Evolutionary conservation across 2,329 filamentous ascomycete species (phyloP), one percentile per base, ranked within the genome.

Genomic region (Phialophora expanda): DNA sequence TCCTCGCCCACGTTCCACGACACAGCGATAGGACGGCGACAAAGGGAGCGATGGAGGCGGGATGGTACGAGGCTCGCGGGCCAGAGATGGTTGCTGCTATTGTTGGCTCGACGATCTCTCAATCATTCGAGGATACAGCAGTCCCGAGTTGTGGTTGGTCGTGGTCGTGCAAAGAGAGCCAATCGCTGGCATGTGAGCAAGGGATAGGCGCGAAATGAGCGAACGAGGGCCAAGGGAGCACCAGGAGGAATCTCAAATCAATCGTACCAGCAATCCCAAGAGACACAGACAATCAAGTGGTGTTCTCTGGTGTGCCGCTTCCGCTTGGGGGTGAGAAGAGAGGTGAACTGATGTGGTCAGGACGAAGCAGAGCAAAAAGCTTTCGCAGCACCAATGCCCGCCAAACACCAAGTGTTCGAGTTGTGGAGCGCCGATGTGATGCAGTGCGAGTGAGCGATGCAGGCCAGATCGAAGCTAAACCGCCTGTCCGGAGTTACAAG

Each of bases 61-160:
- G 58, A 61, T 56, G 58, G 65, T 63, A 65, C 67, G 65, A 69
- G 65, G 67, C 67, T 69, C 58, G 57, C 62, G 44, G 55, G 14
- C 57, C 48, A 48, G 58, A 34, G 61, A 55, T 28, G 24, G 44
- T 46, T 32, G 62, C 51, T 69, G 56, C 67, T 69, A 67, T 69
- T 67, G 67, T 69, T 69, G 67, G 67, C 53, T 44, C 34, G 54
- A 61, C 65, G 60, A 66, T 61, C 32, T 28, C 11, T 32, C 30
- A 61, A 56, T 57, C 38, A 61, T 38, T 50, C 30, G 56, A 57
- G 57, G 56, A 41, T 55, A 57, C 48, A 53, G 60, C 55, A 51
- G 53, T 46, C 54, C 56, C 59, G 51, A 14, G 34, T 50, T 62
- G 56, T 69, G 67, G 65, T 69, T 69, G 67, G 67, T 67, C 30